These are phyloP conservation scores for Leptosphaerulina australis DNA, from an alignment of 2,329 filamentous ascomycete species.

Conservation along the genomic window DNA sequence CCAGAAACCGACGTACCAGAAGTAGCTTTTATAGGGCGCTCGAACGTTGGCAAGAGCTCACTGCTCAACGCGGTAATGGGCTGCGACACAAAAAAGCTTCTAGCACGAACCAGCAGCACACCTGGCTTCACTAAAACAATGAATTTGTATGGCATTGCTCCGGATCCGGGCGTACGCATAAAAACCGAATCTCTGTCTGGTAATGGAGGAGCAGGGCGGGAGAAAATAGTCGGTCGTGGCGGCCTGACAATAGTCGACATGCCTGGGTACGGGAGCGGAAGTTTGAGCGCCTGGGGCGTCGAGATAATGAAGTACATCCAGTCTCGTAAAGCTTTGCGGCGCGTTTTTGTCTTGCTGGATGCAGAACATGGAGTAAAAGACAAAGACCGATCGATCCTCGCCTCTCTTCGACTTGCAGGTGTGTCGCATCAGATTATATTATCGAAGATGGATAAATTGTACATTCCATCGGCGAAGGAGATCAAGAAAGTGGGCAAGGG, in stretches of 20 bases:
- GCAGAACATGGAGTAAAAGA: constrained; percentile 66
- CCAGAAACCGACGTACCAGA: constrained; percentile 62
- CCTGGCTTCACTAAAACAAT: constrained; percentile 68
- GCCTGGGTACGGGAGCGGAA: constrained; percentile 72
- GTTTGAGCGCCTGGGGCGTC: constrained; percentile 65
- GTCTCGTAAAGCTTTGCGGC: constrained; percentile 65
- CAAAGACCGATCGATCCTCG: constrained; percentile 64
- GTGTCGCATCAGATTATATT: constrained; percentile 70
- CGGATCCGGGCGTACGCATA: constrained; percentile 31
- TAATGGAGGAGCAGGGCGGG: constrained; percentile 14
- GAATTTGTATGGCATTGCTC: constrained; percentile 69
- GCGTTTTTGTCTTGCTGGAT: constrained; percentile 70
- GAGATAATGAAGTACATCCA: constrained; percentile 73
- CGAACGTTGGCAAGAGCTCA: constrained; percentile 72
- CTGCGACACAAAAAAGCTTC: constrained; percentile 52
- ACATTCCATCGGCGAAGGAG: constrained; percentile 30
- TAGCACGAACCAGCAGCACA: constrained; percentile 59
- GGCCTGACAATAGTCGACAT: constrained; percentile 69
- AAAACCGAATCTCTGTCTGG: constrained; percentile 20
- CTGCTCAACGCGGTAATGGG: constrained; percentile 66
- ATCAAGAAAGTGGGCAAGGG: constrained; percentile 23
- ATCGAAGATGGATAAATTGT: constrained; percentile 65
- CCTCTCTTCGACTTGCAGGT: constrained; percentile 60
- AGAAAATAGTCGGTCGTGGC: constrained; percentile 46
- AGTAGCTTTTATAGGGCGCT: constrained; percentile 70